Base-by-base conservation (phyloP, 1,139 yeast genomes). In the Geotrichum macrosporum region DNA sequence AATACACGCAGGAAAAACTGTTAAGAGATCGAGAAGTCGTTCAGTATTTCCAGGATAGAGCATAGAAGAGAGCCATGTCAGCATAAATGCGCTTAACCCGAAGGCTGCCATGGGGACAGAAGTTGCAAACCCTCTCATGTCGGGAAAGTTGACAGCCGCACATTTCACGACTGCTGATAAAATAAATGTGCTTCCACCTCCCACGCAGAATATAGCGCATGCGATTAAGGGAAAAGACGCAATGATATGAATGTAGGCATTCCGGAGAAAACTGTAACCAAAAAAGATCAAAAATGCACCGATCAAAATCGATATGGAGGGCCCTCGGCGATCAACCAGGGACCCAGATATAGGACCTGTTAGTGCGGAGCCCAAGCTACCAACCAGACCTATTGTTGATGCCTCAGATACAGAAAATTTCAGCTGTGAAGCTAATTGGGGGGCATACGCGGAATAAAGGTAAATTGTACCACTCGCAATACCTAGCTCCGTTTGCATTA, bases 391-490 rank as follows among this genome's bases (percentile, higher is more conserved):
- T 6, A 78, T 72, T 15, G 71, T 62, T 12, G 80, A 74, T 15
- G 78, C 65, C 53, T 78, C 75, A 0, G 81, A 72, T 6, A 78
- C 83, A 2, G 77, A 62, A 50, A 78, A 72, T 22, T 67, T 67
- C 40, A 79, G 66, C 41, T 69, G 68, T 44, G 65, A 69, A 4
- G 84, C 83, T 49, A 78, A 68, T 56, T 78, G 84, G 3, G 84
- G 81, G 46, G 80, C 75, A 57, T 77, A 78, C 2, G 80, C 78
- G 19, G 80, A 75, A 59, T 76, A 78, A 41, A 78, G 67, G 59
- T 78, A 78, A 54, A 77, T 67, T 2, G 83, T 78, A 9, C 83
- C 83, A 57, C 81, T 61, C 34, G 74, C 76, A 42, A 78, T 65
- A 33, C 43, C 39, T 44, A n/a, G n/a, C n/a, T n/a, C n/a, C n/a